Percentiles rank a stretch among this genome's conserved stretches.
Conservation (phyloP, 163 green algal genomes). For the Scenedesmus sp. region DNA sequence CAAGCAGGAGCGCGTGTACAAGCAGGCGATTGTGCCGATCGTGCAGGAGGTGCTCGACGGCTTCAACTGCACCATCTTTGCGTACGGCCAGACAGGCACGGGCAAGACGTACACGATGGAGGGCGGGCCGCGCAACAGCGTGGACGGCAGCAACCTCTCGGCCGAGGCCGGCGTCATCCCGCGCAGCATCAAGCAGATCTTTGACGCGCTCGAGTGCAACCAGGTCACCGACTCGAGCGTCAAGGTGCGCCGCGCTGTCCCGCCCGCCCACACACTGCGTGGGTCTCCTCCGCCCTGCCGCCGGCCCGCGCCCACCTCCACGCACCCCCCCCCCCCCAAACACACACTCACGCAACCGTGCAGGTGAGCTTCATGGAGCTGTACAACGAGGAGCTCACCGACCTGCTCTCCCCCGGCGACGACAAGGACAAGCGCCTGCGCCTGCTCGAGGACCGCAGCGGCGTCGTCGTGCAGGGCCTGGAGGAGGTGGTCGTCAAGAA, state of each 20-base stretch:
- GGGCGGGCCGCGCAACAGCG: conserved; percentile 74
- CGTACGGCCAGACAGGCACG: conserved; percentile 90
- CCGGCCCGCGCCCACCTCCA: no score
- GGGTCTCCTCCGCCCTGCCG: no score
- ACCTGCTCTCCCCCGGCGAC: conserved; percentile 80
- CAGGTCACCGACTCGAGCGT: conserved; percentile 61
- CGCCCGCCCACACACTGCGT: conserved; percentile 31
- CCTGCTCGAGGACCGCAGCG: conserved; percentile 91
- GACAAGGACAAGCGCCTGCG: conserved; percentile 60
- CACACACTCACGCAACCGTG: no score
- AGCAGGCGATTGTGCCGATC: conserved; percentile 86
- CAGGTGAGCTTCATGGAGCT: conserved; percentile 97
- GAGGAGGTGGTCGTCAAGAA: conserved; percentile 95
- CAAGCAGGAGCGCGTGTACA: conserved; percentile 89
- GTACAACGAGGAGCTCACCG: conserved; percentile 99
- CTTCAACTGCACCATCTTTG: conserved; percentile 99
- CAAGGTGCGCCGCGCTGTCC: conserved; percentile 44
- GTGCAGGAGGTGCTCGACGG: conserved; percentile 97
- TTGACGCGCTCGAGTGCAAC: conserved; percentile 85
- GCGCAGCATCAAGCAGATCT: conserved; percentile 95
- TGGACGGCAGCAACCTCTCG: conserved; percentile 68
- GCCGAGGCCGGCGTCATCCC: conserved; percentile 92
- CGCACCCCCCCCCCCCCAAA: no score
- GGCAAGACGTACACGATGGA: conserved; percentile 98
- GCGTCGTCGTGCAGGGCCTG: conserved; percentile 89